Evolutionary conservation across 2,329 filamentous ascomycete genomes (phyloP).

Genomic region (Nemania abortiva): DNA sequence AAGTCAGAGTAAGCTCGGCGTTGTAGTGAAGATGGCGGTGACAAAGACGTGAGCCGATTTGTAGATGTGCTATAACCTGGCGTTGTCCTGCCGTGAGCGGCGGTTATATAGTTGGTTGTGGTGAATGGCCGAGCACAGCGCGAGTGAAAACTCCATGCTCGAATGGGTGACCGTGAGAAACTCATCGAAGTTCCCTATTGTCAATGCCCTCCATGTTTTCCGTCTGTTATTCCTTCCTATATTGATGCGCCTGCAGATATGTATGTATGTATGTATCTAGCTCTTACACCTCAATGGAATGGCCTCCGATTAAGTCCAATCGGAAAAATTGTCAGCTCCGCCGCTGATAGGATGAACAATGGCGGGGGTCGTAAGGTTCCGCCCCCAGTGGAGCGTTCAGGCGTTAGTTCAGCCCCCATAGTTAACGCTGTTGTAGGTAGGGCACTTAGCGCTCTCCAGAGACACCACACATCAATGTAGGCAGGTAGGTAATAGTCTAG

Average conservation of each 20-base stretch:
- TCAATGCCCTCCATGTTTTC: constrained; percentile 23
- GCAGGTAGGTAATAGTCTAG: too few species aligned
- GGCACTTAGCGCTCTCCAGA: background rate
- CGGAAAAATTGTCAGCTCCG: constrained; percentile 22
- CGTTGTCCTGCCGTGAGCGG: constrained; percentile 4
- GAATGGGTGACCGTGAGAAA: constrained; percentile 41
- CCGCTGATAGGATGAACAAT: background rate
- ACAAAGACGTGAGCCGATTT: background rate
- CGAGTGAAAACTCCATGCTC: constrained; percentile 48
- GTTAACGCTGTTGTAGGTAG: background rate
- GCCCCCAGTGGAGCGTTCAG: constrained; percentile 3
- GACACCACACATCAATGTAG: too few species aligned
- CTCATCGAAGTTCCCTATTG: constrained; percentile 45
- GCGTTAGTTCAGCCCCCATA: background rate
- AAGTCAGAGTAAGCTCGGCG: constrained; percentile 34
- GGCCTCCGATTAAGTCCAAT: background rate
- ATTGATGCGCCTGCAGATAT: constrained; percentile 5
- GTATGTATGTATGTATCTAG: background rate
- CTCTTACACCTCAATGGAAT: constrained; percentile 6
- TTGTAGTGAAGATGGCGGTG: background rate
- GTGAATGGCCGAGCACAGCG: constrained; percentile 40
- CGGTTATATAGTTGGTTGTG: constrained; percentile 15
- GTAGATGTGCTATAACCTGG: constrained; percentile 24
- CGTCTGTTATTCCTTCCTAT: constrained; percentile 23
- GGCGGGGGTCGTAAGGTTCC: background rate